These are phyloP conservation scores for Blastobotrys parvus DNA, from an alignment of 805 yeast genomes.

Conservation along the genomic window DNA sequence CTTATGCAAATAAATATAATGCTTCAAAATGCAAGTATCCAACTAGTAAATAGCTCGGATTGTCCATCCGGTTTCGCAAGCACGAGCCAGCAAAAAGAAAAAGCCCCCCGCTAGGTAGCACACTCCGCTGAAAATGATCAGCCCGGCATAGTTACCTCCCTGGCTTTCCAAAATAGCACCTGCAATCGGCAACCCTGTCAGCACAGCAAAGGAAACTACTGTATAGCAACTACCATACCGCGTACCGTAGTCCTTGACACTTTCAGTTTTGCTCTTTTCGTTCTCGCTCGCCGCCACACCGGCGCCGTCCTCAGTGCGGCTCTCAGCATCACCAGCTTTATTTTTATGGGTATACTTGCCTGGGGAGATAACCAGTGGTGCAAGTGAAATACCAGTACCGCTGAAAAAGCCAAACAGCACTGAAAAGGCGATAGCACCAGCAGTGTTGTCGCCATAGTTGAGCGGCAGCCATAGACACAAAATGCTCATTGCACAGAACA, in stretches of 20 bases:
- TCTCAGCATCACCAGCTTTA: too few species aligned
- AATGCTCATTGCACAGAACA: conserved; percentile 38
- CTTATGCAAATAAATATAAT: too few species aligned
- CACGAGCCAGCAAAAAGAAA: conserved; percentile 18
- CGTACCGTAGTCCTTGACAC: too few species aligned
- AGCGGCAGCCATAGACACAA: conserved; percentile 62
- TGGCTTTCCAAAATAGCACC: conserved; percentile 22
- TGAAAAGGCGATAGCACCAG: conserved; percentile 44
- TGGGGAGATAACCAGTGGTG: conserved; percentile 66
- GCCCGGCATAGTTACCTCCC: conserved; percentile 24
- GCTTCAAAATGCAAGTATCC: not conserved
- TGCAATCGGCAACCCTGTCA: conserved; percentile 32
- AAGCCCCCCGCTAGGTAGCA: conserved; percentile 23
- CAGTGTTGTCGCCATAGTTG: conserved; percentile 36
- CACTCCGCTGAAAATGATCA: conserved; percentile 26
- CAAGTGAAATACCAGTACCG: conserved; percentile 54
- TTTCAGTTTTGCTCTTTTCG: too few species aligned
- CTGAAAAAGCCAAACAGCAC: conserved; percentile 48
- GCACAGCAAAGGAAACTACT: conserved; percentile 29
- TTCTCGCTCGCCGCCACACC: too few species aligned
- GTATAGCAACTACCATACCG: conserved; percentile 61
- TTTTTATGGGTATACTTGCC: too few species aligned
- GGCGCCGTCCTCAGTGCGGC: conserved; percentile 50
- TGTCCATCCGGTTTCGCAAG: not conserved
- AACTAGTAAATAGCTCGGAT: not conserved